Evolutionary conservation across 2,329 filamentous ascomycete species (phyloP).

Genomic region (Talaromyces sp.): DNA sequence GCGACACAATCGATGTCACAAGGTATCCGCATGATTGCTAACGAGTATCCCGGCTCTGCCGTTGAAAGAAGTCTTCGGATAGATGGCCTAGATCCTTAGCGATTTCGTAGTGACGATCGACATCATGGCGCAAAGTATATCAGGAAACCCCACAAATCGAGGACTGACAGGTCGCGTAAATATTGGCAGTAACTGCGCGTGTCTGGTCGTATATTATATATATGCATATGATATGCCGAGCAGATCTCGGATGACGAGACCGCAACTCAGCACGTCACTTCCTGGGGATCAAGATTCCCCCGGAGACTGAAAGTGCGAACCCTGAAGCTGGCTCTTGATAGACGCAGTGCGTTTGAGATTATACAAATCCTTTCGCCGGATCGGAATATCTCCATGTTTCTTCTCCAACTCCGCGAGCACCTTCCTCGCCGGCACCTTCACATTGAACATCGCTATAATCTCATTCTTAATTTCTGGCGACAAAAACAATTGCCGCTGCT

Average conservation of each 20-base stretch:
- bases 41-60: neutral
- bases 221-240: neutral
- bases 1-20: neutral
- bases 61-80: neutral
- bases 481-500: neutral
- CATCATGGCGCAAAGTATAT: neutral
- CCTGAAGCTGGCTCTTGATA: neutral
- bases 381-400: neutral
- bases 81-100: neutral
- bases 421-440: neutral
- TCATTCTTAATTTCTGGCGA: neutral
- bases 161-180: neutral
- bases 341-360: neutral
- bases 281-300: neutral
- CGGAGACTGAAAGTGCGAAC: neutral
- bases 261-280: neutral
- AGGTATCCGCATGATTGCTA: neutral
- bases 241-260: neutral
- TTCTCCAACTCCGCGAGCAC: neutral
- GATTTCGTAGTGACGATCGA: neutral
- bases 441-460: neutral
- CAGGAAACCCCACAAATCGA: neutral
- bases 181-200: neutral
- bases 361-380: neutral
- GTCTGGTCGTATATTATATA: neutral